Base-by-base conservation (phyloP, 345 rosid genomes). In the Theobroma cacao region DNA sequence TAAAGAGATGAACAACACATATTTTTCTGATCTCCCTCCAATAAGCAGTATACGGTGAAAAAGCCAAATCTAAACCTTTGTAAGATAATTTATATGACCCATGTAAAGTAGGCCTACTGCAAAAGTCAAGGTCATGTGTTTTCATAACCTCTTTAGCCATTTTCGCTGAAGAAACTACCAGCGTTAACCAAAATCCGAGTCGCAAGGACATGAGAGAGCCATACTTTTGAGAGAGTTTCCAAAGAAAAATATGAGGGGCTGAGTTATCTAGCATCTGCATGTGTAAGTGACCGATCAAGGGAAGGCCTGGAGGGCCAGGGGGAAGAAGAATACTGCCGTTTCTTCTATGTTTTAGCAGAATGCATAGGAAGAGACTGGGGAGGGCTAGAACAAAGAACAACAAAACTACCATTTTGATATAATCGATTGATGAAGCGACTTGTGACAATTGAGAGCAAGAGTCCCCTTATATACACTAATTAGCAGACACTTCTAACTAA, bases 261-360 rank as follows among this genome's bases (percentile, higher is more conserved):
- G 64, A 60, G 18, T 28, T 28, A 26, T 60, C 17, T 89, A 84
- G 74, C 88, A 28, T 12, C 64, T 60, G 64, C 92, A 72, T 85
- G 78, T 67, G 81, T 79, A 13, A 78, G 78, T 7, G 93, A 90
- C 92, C 90, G 3, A 90, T 82, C 28, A 90, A 43, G 0, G 90
- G 89, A 62, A 90, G 87, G 4, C 79, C 75, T 34, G 31, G 78
- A 6, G 93, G 92, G 40, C 87, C 85, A 0, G 92, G 93, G 6
- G 91, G 92, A 65, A 83, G 79, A 36, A 55, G 65, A 40, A 15
- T 26, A 3, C 7, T 58, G 17, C 18, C 58, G 15, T 45, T 9
- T 22, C 1, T 75, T 48, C 72, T 40, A 3, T 22, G 56, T 60
- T 68, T 55, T 61, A 48, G 47, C 34, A 71, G 61, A 66, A 71